Evolutionary conservation across 75 land plant species (phyloP).

Genomic region (Sequoiadendron giganteum): DNA sequence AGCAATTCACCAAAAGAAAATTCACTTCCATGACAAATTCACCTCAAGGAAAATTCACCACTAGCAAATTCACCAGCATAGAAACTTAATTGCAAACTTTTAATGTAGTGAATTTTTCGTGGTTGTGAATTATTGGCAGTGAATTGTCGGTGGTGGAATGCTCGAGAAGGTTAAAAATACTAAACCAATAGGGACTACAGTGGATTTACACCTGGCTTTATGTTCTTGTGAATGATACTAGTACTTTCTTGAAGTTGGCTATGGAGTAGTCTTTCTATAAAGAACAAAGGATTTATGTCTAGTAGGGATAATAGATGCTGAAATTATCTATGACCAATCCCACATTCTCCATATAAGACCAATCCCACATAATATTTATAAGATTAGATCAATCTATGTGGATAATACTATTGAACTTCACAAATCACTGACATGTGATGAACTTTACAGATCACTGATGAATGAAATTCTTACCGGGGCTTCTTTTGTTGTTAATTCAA

Average conservation of each 20-base stretch:
- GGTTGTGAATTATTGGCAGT: too few relatives aligned
- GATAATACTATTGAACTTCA: too few relatives aligned
- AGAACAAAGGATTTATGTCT: not conserved
- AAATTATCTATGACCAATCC: not conserved
- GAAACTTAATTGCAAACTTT: too few relatives aligned
- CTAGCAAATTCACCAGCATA: too few relatives aligned
- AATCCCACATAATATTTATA: not conserved
- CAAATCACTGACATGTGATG: too few relatives aligned
- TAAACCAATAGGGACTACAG: not conserved
- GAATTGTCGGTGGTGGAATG: too few relatives aligned
- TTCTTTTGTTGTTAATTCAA: slow-evolving; percentile 30
- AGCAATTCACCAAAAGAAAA: too few relatives aligned
- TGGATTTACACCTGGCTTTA: not conserved
- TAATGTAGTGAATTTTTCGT: too few relatives aligned
- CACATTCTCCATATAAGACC: not conserved
- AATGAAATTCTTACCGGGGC: slow-evolving; percentile 11
- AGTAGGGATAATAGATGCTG: not conserved
- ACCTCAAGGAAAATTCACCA: too few relatives aligned
- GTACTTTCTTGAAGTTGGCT: not conserved
- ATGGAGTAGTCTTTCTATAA: not conserved
- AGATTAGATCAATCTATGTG: not conserved
- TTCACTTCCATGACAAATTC: too few relatives aligned
- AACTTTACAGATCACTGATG: not conserved
- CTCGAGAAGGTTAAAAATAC: not conserved
- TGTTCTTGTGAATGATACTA: not conserved